Percentiles rank a stretch among this genome's conserved stretches.
phyloP scores from a whole-genome alignment of 768 basidiomycete species.

The Tylopilus plumbeoviolaceoides region DNA sequence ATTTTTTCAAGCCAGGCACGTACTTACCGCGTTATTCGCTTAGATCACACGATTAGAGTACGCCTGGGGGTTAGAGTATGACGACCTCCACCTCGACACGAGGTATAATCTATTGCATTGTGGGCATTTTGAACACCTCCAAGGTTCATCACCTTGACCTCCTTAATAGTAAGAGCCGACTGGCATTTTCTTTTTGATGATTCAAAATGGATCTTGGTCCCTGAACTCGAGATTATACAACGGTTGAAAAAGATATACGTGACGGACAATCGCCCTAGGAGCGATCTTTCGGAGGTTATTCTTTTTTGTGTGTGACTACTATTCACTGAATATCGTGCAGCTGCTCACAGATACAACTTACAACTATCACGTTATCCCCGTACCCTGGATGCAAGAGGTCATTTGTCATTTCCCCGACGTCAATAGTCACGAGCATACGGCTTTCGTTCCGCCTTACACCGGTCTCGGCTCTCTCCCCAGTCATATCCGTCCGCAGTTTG shows the following conservation, averaged over 20 bases:
- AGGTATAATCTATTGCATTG: not conserved
- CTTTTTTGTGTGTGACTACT: not conserved
- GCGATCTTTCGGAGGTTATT: not conserved
- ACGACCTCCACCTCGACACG: not conserved
- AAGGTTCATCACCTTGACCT: not conserved
- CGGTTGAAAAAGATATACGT: not conserved
- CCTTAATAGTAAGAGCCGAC: not conserved
- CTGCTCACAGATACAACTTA: not conserved
- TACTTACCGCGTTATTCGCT: not conserved
- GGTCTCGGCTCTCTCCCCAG: not conserved
- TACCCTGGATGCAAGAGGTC: not conserved
- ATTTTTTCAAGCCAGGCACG: no score
- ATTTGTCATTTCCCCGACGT: not conserved
- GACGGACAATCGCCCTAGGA: not conserved
- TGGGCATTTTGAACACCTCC: not conserved
- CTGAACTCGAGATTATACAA: not conserved
- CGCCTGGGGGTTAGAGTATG: not conserved
- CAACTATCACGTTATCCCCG: not conserved
- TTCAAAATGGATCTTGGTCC: not conserved
- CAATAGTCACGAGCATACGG: not conserved
- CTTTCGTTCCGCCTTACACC: not conserved
- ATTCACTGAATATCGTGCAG: not conserved
- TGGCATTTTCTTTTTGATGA: not conserved
- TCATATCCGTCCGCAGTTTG: not conserved
- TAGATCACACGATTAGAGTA: slow-evolving; percentile 3